These are phyloP conservation scores for Arxiozyma bovina DNA, from an alignment of 1,139 yeast species.

Conservation along the genomic window DNA sequence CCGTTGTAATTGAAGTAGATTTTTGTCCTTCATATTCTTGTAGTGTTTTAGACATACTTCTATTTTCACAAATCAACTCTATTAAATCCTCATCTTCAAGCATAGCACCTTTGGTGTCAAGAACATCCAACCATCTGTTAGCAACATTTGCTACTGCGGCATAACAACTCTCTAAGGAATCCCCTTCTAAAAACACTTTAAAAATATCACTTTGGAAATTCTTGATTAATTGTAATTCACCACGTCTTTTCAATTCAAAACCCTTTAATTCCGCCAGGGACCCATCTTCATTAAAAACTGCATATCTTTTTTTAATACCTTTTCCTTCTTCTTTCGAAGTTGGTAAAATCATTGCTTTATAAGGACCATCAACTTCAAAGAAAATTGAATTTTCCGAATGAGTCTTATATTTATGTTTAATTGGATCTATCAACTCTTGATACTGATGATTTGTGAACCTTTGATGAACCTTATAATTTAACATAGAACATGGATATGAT, in stretches of 20 bases:
- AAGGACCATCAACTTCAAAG: slow-evolving; percentile 98
- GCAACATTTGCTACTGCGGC: slow-evolving; percentile 87
- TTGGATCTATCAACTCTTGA: slow-evolving; percentile 72
- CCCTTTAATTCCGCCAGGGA: slow-evolving; percentile 92
- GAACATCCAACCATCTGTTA: slow-evolving; percentile 89
- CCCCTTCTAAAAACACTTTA: slow-evolving; percentile 82
- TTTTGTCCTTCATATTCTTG: slow-evolving; percentile 86
- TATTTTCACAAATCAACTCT: slow-evolving; percentile 90
- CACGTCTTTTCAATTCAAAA: slow-evolving; percentile 92
- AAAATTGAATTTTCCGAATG: slow-evolving; percentile 88
- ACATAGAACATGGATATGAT: slow-evolving; percentile 94
- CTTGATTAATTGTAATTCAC: slow-evolving; percentile 87
- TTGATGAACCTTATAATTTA: slow-evolving; percentile 86
- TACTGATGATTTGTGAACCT: slow-evolving; percentile 90
- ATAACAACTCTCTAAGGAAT: slow-evolving; percentile 69
- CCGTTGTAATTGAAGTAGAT: slow-evolving; percentile 93
- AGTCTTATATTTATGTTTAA: slow-evolving; percentile 59
- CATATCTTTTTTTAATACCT: slow-evolving; percentile 91
- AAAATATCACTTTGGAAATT: slow-evolving; percentile 93
- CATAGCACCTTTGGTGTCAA: slow-evolving; percentile 79
- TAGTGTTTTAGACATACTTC: slow-evolving; percentile 88
- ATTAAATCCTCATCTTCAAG: slow-evolving; percentile 91
- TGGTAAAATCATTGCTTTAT: slow-evolving; percentile 93
- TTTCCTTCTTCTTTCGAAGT: slow-evolving; percentile 97
- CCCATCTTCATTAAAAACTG: slow-evolving; percentile 94